A percentile compares a stretch with the other conserved stretches of the same genome.
Conservation (phyloP, 2,329 filamentous ascomycete species). For the Aspergillus glaucus region DNA sequence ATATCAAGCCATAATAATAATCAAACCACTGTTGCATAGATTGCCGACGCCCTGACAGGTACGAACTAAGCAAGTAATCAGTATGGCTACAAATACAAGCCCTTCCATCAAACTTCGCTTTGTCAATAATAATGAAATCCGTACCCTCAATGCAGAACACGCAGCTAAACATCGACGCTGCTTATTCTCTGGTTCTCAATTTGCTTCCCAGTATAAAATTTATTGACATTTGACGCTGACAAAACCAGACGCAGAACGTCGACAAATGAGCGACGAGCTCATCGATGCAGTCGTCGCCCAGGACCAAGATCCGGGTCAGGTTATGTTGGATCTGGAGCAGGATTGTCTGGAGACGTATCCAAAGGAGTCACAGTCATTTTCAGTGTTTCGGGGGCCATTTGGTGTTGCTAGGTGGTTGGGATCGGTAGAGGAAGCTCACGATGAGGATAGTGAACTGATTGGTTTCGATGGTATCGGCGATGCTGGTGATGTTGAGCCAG, state of each 20-base stretch:
- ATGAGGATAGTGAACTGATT: background rate
- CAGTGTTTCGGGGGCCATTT: conserved; percentile 10
- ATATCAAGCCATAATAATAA: too few species aligned
- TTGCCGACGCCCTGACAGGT: too few species aligned
- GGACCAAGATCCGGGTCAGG: conserved; percentile 3
- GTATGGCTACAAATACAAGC: background rate
- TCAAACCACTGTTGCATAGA: too few species aligned
- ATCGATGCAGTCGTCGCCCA: conserved; percentile 2
- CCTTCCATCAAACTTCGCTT: background rate
- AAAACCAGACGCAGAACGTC: conserved; percentile 7
- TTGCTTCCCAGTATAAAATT: background rate
- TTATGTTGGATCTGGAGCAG: conserved; percentile 9
- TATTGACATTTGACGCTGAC: background rate
- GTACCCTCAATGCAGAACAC: conserved; percentile 9
- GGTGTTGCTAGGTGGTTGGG: conserved; percentile 6
- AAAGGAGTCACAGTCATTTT: background rate
- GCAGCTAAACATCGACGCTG: conserved; percentile 9
- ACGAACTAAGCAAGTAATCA: background rate
- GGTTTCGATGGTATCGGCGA: background rate
- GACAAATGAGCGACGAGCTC: conserved; percentile 7
- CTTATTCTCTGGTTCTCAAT: conserved; percentile 8
- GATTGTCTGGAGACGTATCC: background rate
- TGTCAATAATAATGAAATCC: conserved; percentile 9
- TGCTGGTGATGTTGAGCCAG: background rate
- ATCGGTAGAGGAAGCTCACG: background rate